phyloP scores from a whole-genome alignment of 2,329 filamentous ascomycete species.

The Plectosphaerella plurivora region DNA sequence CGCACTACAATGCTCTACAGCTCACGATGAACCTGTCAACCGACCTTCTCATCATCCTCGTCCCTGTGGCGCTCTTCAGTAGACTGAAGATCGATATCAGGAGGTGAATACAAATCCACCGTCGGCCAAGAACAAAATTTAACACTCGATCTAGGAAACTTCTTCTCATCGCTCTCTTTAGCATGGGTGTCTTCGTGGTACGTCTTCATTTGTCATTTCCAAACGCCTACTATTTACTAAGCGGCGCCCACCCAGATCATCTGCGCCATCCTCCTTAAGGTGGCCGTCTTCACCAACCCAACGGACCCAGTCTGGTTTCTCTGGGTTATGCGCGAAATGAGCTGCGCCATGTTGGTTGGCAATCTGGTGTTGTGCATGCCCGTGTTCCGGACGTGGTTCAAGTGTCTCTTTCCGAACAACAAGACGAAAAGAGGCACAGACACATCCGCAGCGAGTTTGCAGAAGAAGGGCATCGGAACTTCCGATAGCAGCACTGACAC shows the following conservation, averaged over 20 bases:
- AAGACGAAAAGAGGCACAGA: no score
- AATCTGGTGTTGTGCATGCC: constrained; percentile 9
- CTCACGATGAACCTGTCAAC: constrained; percentile 9
- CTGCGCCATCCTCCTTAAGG: constrained; percentile 6
- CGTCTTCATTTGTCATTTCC: no score
- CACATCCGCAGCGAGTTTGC: no score
- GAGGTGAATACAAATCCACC: no score
- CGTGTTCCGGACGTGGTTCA: neutral
- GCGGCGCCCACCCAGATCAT: constrained; percentile 3
- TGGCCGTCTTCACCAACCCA: constrained; percentile 4
- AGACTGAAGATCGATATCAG: constrained; percentile 1
- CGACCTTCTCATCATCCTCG: constrained; percentile 5
- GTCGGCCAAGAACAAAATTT: no score
- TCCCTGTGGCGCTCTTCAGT: constrained; percentile 6
- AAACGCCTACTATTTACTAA: no score
- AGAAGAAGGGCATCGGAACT: no score
- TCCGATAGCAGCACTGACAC: no score
- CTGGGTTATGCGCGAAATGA: constrained; percentile 9
- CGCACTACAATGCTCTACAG: constrained; percentile 7
- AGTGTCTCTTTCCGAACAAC: no score
- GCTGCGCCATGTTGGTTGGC: constrained; percentile 9
- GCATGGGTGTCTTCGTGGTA: no score
- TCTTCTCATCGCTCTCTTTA: no score
- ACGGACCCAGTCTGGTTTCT: constrained; percentile 7
- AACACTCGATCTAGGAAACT: no score